Base-by-base conservation (phyloP, 805 yeast genomes). In the Lipomyces yamanashiensis region DNA sequence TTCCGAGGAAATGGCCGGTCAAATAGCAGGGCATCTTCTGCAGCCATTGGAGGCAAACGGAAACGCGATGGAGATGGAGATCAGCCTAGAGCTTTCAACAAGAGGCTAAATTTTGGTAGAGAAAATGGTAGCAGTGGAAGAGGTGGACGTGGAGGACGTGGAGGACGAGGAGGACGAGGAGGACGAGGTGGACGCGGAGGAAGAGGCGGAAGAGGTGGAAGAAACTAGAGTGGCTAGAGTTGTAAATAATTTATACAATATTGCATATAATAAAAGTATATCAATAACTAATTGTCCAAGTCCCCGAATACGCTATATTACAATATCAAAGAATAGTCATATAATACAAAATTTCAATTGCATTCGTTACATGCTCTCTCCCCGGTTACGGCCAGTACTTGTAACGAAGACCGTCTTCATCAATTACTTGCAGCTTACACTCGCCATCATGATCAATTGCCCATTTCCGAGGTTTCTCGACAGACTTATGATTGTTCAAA, bases 31-130 rank as follows among this genome's bases (percentile, higher is more conserved):
- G 45, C 45, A 8, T 36, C 23, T 37, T 17, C 36, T 7, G 19
- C 36, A 13, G 41, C n/a, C 47, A 41, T 33, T 34, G 34, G 21
- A 4, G 54, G 54, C 28, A 59, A 59, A 37, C 28, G 62, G 19
- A 59, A 59, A 44, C 53, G 62, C 2, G 58, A 36, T 13, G 54
- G 37, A 13, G 55, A 50, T 7, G 54, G 49, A 40, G 49, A 28
- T 28, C 47, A 21, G 23, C 17, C 40, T 15, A 36, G 48, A 15
- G 6, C 15, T 34, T 49, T 33, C 6, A 53, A 40, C 40, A 39
- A 57, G 49, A 39, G 54, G n/a, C 60, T 13, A 39, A 57, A 48
- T 23, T 34, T 37, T 4, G 60, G 48, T 37, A 36, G 47, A 45
- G 41, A 17, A n/a, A 12, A 52, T 34, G 44, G 48, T 15, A 34